Conservation (phyloP, 2,329 filamentous ascomycete species). For the Neocucurbitaria cava region DNA sequence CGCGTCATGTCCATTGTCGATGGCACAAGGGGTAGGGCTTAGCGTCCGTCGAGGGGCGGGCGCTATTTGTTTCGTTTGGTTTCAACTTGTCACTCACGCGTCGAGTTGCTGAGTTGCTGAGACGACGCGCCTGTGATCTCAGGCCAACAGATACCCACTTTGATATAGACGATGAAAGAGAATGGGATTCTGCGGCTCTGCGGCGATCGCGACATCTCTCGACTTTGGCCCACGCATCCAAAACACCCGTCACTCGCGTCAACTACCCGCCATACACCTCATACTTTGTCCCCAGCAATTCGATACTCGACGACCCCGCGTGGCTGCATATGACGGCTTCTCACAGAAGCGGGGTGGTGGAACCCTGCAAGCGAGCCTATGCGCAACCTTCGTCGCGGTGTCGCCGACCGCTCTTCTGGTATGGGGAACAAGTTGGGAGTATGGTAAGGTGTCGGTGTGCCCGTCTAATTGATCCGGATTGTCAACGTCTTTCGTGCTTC, state of each 20-base stretch:
- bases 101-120: neutral
- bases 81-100: neutral
- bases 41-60: constrained; percentile 10
- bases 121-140: neutral
- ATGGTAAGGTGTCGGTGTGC: constrained; percentile 21
- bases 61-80: neutral
- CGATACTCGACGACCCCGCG: constrained; percentile 3
- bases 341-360: constrained; percentile 14
- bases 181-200: constrained; percentile 16
- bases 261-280: constrained; percentile 9
- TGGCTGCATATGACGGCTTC: constrained; percentile 10
- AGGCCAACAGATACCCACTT: neutral
- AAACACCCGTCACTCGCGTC: constrained; percentile 4
- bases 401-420: constrained; percentile 18
- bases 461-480: neutral
- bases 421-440: neutral
- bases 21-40: constrained; percentile 17
- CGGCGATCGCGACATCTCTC: constrained; percentile 6
- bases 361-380: constrained; percentile 7
- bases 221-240: neutral
- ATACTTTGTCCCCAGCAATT: neutral
- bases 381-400: constrained; percentile 11
- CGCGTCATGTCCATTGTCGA: constrained; percentile 6
- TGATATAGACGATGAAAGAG: neutral
- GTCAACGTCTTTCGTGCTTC: constrained; percentile 3